Evolutionary conservation across 2,329 filamentous ascomycete genomes (phyloP).

Genomic region (Botrytis aclada): DNA sequence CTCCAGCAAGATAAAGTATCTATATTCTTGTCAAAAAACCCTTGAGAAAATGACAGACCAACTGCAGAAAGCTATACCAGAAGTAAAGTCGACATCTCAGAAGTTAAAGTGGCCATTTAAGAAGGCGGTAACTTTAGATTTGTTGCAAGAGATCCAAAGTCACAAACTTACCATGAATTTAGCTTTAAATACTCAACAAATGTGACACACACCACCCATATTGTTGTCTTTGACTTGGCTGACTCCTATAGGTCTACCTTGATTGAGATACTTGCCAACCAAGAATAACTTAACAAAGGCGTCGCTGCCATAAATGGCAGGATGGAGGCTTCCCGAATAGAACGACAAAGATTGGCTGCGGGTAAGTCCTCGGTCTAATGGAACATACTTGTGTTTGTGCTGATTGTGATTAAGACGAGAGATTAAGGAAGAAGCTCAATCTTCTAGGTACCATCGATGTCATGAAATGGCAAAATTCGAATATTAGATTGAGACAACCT

Average conservation of each 20-base stretch:
- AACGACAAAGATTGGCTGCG: neutral
- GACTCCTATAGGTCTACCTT: slow-evolving; percentile 4
- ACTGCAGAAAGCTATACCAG: slow-evolving; percentile 14
- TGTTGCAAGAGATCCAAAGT: slow-evolving; percentile 22
- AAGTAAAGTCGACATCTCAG: neutral
- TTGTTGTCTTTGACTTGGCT: neutral
- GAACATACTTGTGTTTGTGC: neutral
- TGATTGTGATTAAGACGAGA: slow-evolving; percentile 7
- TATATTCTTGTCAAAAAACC: slow-evolving; percentile 23
- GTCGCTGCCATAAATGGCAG: neutral
- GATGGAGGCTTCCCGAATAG: neutral
- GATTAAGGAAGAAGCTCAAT: slow-evolving; percentile 16
- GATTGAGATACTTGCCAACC: neutral
- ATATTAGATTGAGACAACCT: slow-evolving; percentile 22
- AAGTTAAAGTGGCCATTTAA: slow-evolving; percentile 25
- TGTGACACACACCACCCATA: neutral
- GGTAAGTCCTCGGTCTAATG: neutral
- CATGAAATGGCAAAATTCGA: slow-evolving; percentile 20
- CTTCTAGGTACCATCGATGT: slow-evolving; percentile 17
- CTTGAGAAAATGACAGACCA: slow-evolving; percentile 16
- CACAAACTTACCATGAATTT: slow-evolving; percentile 26
- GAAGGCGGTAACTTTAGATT: slow-evolving; percentile 8
- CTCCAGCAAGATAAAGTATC: slow-evolving; percentile 16
- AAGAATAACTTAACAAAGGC: neutral
- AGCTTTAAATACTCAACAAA: slow-evolving; percentile 22